Percentiles rank a stretch among this genome's conserved stretches.
phyloP scores from a whole-genome alignment of 2,329 filamentous ascomycete species.

The Cladosporium cucumerinum region DNA sequence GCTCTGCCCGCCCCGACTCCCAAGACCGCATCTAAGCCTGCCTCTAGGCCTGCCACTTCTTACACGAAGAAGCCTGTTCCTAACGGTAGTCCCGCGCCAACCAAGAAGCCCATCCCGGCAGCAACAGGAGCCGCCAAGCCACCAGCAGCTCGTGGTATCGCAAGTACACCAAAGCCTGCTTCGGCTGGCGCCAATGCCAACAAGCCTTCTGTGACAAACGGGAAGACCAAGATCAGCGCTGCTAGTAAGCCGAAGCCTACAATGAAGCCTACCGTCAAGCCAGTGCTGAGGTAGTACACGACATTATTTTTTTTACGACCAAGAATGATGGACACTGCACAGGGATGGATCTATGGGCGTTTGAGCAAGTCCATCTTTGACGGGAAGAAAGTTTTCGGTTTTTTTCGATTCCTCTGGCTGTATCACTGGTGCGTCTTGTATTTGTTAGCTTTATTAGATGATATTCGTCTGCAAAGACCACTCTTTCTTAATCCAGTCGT shows the following conservation, averaged over 20 bases:
- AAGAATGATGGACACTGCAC: neutral
- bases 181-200: slow-evolving; percentile 11
- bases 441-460: neutral
- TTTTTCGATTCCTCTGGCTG: neutral
- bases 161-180: slow-evolving; percentile 11
- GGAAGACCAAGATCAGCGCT: slow-evolving; percentile 22
- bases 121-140: neutral
- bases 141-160: neutral
- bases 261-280: slow-evolving; percentile 10
- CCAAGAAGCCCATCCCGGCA: slow-evolving; percentile 6
- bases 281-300: neutral
- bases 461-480: neutral
- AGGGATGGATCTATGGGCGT: neutral
- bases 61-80: slow-evolving; percentile 2
- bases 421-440: neutral
- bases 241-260: slow-evolving; percentile 21
- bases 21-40: neutral
- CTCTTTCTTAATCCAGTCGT: neutral
- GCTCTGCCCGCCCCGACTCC: slow-evolving; percentile 17
- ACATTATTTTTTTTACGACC: neutral
- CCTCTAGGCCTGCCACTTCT: neutral
- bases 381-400: neutral
- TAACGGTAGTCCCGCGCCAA: neutral
- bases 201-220: neutral
- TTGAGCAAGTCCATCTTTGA: slow-evolving; percentile 1